Conservation (phyloP, 2,329 filamentous ascomycete species). For the Aspergillus carbonarius region DNA sequence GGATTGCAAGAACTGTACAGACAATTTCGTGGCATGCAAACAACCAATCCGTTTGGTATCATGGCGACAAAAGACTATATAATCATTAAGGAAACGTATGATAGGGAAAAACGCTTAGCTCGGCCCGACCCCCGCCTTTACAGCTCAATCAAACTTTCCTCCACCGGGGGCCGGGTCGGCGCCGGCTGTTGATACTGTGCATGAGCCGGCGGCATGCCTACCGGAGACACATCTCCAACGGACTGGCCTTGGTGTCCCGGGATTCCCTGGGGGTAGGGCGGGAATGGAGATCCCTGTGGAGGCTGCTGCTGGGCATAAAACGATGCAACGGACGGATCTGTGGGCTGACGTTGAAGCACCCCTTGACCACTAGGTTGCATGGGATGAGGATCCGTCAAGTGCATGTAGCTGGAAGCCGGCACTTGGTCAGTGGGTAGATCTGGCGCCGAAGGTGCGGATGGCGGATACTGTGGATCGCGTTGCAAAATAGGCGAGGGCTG, state of each 20-base stretch:
- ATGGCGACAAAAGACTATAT: constrained; percentile 19
- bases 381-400: constrained; percentile 14
- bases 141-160: constrained; percentile 35
- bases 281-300: constrained; percentile 9
- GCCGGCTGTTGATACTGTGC: constrained; percentile 22
- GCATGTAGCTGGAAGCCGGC: constrained; percentile 18
- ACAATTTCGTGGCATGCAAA: constrained; percentile 21
- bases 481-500: constrained; percentile 22
- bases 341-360: constrained; percentile 15
- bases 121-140: constrained; percentile 10
- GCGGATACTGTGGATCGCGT: constrained; percentile 25
- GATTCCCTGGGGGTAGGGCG: constrained; percentile 15
- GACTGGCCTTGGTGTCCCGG: constrained; percentile 17
- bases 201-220: constrained; percentile 15
- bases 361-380: constrained; percentile 14
- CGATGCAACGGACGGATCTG: constrained; percentile 18
- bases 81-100: constrained; percentile 1
- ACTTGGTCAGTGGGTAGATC: constrained; percentile 17
- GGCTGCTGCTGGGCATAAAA: constrained; percentile 24
- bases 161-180: constrained; percentile 24
- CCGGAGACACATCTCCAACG: constrained; percentile 19
- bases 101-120: constrained; percentile 1
- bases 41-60: constrained; percentile 28
- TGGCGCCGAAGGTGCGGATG: constrained; percentile 17
- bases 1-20: constrained; percentile 8